These are phyloP conservation scores for Quercus phellos DNA, from an alignment of 331 rosid species.

Conservation along the genomic window DNA sequence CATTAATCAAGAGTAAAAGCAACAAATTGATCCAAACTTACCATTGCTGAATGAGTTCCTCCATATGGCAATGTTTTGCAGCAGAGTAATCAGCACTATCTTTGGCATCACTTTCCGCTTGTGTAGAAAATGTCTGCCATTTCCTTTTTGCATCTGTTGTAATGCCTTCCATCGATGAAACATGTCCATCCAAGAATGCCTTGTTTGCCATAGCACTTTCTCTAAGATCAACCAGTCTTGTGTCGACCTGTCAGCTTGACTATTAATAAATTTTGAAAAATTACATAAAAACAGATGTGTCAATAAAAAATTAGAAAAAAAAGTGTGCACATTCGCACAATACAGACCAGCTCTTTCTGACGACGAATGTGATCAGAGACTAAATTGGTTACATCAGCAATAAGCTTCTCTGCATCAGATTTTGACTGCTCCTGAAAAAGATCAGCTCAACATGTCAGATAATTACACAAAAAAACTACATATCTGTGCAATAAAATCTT, in stretches of 20 bases:
- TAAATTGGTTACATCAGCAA: conserved; percentile 70
- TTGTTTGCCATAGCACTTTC: conserved; percentile 57
- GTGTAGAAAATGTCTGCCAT: conserved; percentile 69
- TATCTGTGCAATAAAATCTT: background rate
- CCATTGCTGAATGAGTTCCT: conserved; percentile 68
- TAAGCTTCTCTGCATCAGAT: conserved; percentile 78
- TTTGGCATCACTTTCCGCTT: conserved; percentile 62
- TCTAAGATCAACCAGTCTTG: conserved; percentile 61
- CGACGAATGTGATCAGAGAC: conserved; percentile 62
- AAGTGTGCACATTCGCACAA: background rate
- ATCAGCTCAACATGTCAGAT: conserved; percentile 24
- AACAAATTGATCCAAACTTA: conserved; percentile 5
- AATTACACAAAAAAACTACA: background rate
- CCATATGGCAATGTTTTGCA: conserved; percentile 80
- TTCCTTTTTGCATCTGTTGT: conserved; percentile 65
- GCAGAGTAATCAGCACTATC: conserved; percentile 71
- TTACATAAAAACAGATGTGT: background rate
- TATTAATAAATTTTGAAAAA: background rate
- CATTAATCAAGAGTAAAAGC: background rate
- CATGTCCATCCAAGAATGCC: conserved; percentile 73
- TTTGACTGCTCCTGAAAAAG: conserved; percentile 71
- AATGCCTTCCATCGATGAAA: conserved; percentile 68
- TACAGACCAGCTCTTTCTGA: conserved; percentile 72
- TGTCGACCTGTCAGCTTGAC: conserved; percentile 55
- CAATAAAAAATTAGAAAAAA: background rate